These are phyloP conservation scores for Pestalotiopsis sp. DNA, from an alignment of 2,329 filamentous ascomycete species.

Conservation along the genomic window DNA sequence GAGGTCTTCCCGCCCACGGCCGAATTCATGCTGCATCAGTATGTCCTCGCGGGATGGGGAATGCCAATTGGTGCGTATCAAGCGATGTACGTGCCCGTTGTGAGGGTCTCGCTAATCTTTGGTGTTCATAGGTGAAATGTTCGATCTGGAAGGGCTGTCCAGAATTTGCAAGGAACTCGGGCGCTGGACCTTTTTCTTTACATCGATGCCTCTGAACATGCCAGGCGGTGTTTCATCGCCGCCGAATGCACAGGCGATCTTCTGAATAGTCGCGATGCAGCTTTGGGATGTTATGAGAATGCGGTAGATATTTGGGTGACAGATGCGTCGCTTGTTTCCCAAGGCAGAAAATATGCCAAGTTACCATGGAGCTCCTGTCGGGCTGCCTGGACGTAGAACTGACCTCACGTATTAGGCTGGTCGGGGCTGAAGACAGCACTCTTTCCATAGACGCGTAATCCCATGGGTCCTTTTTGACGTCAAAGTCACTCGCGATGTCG, in stretches of 20 bases:
- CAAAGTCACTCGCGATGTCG: neutral
- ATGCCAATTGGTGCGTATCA: slow-evolving; percentile 18
- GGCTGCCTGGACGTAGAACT: neutral
- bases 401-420: neutral
- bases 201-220: slow-evolving; percentile 30
- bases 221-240: slow-evolving; percentile 18
- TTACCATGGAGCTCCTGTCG: too few relatives aligned
- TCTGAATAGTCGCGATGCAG: slow-evolving; percentile 6
- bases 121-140: slow-evolving; percentile 38
- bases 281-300: neutral
- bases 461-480: neutral
- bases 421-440: neutral
- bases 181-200: slow-evolving; percentile 40
- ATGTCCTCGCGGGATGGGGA: slow-evolving; percentile 18
- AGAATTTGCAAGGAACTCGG: slow-evolving; percentile 33
- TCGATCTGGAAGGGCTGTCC: slow-evolving; percentile 41
- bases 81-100: neutral
- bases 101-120: neutral
- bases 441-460: neutral
- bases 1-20: slow-evolving; percentile 31
- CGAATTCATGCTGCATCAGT: slow-evolving; percentile 8
- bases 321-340: too few relatives aligned
- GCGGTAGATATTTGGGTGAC: too few relatives aligned
- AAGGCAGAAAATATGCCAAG: too few relatives aligned
- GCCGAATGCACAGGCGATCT: slow-evolving; percentile 19